Base-by-base conservation (phyloP, 257 asterid species). In the Cordia subcordata region DNA sequence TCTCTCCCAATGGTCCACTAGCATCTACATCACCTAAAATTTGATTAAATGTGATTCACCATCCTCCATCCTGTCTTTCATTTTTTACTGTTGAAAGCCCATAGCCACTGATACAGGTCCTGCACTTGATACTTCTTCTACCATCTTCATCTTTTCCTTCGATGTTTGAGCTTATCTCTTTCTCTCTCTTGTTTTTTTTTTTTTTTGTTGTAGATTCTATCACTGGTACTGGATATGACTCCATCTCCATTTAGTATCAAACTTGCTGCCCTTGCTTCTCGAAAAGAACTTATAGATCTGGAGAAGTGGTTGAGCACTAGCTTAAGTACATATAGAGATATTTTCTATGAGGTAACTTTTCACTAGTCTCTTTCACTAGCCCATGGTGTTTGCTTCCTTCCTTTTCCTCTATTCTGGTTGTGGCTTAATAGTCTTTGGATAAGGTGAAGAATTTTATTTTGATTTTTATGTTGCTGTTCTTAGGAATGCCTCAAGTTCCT, bases 401-500 rank as follows among this genome's bases (percentile, higher is more conserved):
- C 39, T 57, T 20, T 12, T 21, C 44, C 35, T n/a, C 37, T 50
- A 5, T 45, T 52, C 21, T 40, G 32, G 15, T 23, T 49, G 65
- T 17, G 0, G 17, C 49, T 19, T 64, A 11, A 27, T 33, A 18
- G 55, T 18, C 50, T 44, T 53, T 11, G 15, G 13, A 20, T 10
- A 32, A 20, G 14, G 12, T 52, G 32, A 16, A 65, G 57, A 40
- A 44, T 14, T 50, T 62, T 40, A 39, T 19, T 58, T 55, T 33
- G 35, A 45, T 42, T 2, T 49, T 67, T 57, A 19, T 65, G 23
- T 51, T 73, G 68, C 23, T 72, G 61, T 70, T 64, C 70, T 58
- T 83, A 93, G 99, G 99, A 85, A 76, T 93, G 97, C 77, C 68
- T 93, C 63, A 82, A 67, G 76, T 90, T 89, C 77, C 66, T 93